Base-by-base conservation (phyloP, 768 basidiomycete genomes). In the Rhizopogon sp. region DNA sequence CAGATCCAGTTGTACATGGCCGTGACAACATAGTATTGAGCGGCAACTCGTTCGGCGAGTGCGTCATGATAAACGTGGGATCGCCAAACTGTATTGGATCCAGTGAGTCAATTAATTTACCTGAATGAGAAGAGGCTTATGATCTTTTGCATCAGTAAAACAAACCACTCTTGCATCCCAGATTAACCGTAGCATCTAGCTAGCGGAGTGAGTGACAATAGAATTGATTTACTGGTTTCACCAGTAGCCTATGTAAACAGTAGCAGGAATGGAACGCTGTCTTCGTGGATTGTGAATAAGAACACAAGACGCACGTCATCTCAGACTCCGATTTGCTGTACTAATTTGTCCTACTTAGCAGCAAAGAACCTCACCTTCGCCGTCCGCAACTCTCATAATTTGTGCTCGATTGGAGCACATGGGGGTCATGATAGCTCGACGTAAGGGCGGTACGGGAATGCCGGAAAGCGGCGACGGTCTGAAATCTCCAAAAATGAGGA, bases 291-390 rank as follows among this genome's bases (percentile, higher is more conserved):
- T 31, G 31, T 31, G 31, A 31, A 31, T 31, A 9, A 8, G 31
- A 31, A 31, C 9, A 31, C 31, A 31, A 9, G 31, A 31, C 31
- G 31, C 31, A 31, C 31, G 9, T 31, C 31, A 31, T 31, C 8
- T 31, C 8, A 8, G 29, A 31, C 7, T 31, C 29, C 5, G 29
- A 31, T 31, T 31, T 31, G 29, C 29, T 39, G 13, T 13, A 39
- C 37, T 5, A 16, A 39, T 31, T 7, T 20, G 20, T 20, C 20
- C 20, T 20, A 31, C 29, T 31, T 31, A 31, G 29, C 20, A 20
- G 20, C 55, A 62, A 92, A 81, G 64, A 93, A 82, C 54, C 91
- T 75, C 29, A 92, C 88, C 91, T 62, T 92, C 90, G 1, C 90
- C 90, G 61, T 91, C 91, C 5, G 84, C 74, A 40, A 87, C 82